Evolutionary conservation across 106 monocot genomes (phyloP), one percentile per base, ranked within the genome.

Genomic region (Dactylorhiza incarnata): DNA sequence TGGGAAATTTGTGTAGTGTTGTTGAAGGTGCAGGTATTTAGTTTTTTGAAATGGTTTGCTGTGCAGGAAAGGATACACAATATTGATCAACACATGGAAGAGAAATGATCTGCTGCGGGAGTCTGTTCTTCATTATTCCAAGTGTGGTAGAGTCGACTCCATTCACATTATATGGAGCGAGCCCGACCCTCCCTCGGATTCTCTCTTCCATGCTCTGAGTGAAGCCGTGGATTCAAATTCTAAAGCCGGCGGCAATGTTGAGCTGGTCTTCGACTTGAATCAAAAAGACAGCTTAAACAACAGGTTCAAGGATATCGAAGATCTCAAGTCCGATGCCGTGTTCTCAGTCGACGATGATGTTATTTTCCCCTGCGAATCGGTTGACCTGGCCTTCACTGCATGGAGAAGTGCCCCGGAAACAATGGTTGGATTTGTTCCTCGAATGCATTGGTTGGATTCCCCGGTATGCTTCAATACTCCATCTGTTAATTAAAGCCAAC

Each of bases 351-450:
- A 93, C 76, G 92, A 93, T 82, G 92, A 93, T 76, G 84, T 93
- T 43, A 74, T 93, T 62, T 68, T 93, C 66, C 87, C 92, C 15
- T 93, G 92, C 47, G 10, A 50, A 16, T 73, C 85, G 9, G 53
- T 93, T 46, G 83, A 87, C 37, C 79, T 85, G 75, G 92, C 92
- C 49, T 93, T 93, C 43, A 65, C 72, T 3, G 89, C 87, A 13
- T 93, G 92, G 92, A 81, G 75, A 65, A 85, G 82, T 66, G 77
- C 92, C 22, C 77, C 87, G 13, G 62, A 82, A 50, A 77, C 82
- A 14, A 89, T 93, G 89, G 92, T 89, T 44, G 92, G 92, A 55
- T 93, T 93, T 82, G 92, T 93, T 71, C 92, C 92, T 24, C 89
- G 92, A 0, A 85, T 86, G 83, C 92, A 93, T 75, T 87, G 85